Conservation (phyloP, 2,329 filamentous ascomycete genomes). For the Colletotrichum brevisporum region DNA sequence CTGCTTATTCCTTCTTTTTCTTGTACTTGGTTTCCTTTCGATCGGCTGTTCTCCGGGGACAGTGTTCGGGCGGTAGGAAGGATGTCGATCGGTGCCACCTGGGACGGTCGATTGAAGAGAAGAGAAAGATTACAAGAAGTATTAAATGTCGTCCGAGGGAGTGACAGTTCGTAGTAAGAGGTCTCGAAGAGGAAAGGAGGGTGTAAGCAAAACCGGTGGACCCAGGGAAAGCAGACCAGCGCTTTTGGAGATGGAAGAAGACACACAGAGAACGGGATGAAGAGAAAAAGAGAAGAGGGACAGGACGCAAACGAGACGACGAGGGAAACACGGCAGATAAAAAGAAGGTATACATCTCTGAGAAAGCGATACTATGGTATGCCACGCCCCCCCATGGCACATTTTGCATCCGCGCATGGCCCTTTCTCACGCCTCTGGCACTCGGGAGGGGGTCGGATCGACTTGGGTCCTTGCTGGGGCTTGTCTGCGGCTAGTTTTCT, state of each 20-base stretch:
- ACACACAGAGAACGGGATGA: conserved; percentile 44
- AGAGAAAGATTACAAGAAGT: conserved; percentile 50
- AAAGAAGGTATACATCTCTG: conserved; percentile 34
- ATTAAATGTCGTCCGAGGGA: conserved; percentile 45
- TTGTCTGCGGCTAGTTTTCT: conserved; percentile 41
- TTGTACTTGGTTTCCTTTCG: conserved; percentile 40
- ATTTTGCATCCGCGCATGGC: conserved; percentile 30
- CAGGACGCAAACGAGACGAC: conserved; percentile 44
- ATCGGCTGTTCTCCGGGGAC: conserved; percentile 41
- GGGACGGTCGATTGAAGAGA: conserved; percentile 43
- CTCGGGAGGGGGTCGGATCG: conserved; percentile 37
- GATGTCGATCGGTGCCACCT: conserved; percentile 41
- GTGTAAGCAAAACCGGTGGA: conserved; percentile 51
- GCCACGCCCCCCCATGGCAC: conserved; percentile 20
- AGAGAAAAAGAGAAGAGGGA: conserved; percentile 41
- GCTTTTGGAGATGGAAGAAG: conserved; percentile 57
- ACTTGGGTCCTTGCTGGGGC: conserved; percentile 39
- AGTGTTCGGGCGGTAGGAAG: conserved; percentile 21
- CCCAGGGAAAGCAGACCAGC: conserved; percentile 64
- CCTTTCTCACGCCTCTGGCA: conserved; percentile 27
- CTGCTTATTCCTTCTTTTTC: conserved; percentile 43
- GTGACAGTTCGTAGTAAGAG: conserved; percentile 39
- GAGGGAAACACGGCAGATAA: conserved; percentile 42
- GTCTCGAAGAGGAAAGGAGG: conserved; percentile 47
- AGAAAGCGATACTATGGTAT: background rate